Evolutionary conservation across 257 asterid species (phyloP).

Genomic region (Solanum corneliomulleri): DNA sequence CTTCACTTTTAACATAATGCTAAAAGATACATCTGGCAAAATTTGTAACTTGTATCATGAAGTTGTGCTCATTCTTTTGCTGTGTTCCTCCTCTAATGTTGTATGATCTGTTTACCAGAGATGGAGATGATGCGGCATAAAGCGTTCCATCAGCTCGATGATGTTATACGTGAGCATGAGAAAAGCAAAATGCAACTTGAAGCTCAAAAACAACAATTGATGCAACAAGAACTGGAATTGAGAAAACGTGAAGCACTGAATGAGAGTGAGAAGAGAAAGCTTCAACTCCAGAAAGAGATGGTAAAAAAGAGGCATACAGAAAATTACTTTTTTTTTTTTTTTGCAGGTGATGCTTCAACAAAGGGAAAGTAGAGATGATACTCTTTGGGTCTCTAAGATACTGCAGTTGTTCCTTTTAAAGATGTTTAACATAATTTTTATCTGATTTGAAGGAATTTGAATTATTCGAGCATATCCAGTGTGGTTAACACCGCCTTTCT

Average conservation of each 20-base stretch:
- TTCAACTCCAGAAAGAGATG: conserved; percentile 4
- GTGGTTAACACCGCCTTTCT: background rate
- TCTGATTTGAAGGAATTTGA: background rate
- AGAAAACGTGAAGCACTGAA: background rate
- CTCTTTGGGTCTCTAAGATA: background rate
- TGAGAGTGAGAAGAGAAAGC: conserved; percentile 1
- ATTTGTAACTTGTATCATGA: background rate
- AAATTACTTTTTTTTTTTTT: background rate
- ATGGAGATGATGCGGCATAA: conserved; percentile 3
- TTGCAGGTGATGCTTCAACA: background rate
- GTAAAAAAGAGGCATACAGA: background rate
- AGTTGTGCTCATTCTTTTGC: background rate
- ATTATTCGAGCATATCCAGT: background rate
- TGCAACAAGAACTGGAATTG: background rate
- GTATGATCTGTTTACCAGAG: background rate
- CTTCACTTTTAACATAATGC: background rate
- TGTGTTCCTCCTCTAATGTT: background rate
- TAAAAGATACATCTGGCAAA: background rate
- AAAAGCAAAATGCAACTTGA: background rate
- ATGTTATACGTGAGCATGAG: conserved; percentile 4
- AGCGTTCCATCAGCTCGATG: conserved; percentile 1
- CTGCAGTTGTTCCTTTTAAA: background rate
- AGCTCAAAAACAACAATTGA: background rate
- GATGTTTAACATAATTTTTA: background rate
- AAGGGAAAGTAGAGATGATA: background rate